These are phyloP conservation scores for Chenopodium quinoa DNA, from an alignment of 148 eudicot species.

Conservation along the genomic window DNA sequence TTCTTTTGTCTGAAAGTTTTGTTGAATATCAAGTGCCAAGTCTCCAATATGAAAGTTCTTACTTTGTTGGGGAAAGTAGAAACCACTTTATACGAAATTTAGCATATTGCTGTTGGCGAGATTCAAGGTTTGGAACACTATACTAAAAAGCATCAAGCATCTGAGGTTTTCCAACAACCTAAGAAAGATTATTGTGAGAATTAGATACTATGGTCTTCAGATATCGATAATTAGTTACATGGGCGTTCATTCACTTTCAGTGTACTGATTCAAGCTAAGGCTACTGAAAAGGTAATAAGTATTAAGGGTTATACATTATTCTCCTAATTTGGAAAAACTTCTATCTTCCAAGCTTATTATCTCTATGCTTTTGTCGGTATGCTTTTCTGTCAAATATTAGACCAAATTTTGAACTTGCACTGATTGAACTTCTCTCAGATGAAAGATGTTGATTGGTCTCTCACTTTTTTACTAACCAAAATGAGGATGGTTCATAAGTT, in stretches of 20 bases:
- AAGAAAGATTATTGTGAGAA: background rate
- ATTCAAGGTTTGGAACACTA: background rate
- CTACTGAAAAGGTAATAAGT: background rate
- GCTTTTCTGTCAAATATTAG: background rate
- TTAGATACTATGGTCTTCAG: background rate
- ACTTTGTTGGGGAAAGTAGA: background rate
- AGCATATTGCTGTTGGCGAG: background rate
- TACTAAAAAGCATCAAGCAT: background rate
- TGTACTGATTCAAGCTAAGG: background rate
- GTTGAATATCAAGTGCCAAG: background rate
- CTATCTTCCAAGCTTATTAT: background rate
- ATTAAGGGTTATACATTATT: background rate
- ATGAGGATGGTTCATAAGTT: background rate
- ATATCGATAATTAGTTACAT: background rate
- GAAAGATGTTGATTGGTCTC: background rate
- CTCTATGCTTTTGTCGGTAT: background rate
- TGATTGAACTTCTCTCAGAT: background rate
- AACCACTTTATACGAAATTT: background rate
- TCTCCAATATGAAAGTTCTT: background rate
- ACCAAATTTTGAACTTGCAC: background rate
- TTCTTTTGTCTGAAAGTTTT: background rate
- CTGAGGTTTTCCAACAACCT: background rate
- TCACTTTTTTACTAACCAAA: background rate
- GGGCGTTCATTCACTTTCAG: background rate
- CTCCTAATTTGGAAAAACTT: background rate